Base-by-base conservation (phyloP, 1,284 basidiomycete genomes). In the Tilletia indica region DNA sequence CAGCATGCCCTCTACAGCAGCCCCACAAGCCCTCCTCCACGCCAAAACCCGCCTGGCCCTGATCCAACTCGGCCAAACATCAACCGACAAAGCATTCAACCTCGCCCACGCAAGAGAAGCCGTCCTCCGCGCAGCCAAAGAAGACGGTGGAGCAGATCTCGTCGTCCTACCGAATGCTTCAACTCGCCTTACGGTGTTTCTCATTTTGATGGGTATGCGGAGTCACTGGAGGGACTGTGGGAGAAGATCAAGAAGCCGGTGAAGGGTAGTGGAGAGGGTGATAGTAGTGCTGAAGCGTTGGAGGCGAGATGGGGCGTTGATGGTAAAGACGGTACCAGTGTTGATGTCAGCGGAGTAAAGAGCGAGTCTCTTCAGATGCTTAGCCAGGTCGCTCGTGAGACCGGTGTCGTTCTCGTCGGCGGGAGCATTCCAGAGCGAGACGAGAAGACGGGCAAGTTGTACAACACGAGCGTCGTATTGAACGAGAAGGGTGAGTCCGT, bases 151-250 rank as follows among this genome's bases (percentile, higher is more conserved):
- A 4, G 80, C 77, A 8, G 80, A 80, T 51, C 76, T 84, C 77
- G 80, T 80, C 19, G 73, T 80, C 12, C 61, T 68, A 31, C 79
- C 90, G 96, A 99, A 88, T 94, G 94, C 86, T 99, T 99, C 88
- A 99, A 99, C 85, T 95, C 93, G 14, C 94, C 95, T 0, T 99
- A 99, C 81, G 95, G 95, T 0, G 91, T 93, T 74, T 87, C 88
- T 4, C 89, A 83, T 8, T 82, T 81, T 67, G 67, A 72, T 71
- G 82, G 80, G 61, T 83, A 85, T 56, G 82, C 83, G 16, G 82
- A 82, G 64, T 73, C 75, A 2, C 77, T 83, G 31, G 75, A 76
- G 4, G 80, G 80, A 5, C 74, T 83, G 8, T 83, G 78, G 36
- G 78, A 82, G 70, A 75, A 72, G 71, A 77, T 79, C 74, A 77